phyloP scores from a whole-genome alignment of 208 protist genomes.

The Crithidia fasciculata region DNA sequence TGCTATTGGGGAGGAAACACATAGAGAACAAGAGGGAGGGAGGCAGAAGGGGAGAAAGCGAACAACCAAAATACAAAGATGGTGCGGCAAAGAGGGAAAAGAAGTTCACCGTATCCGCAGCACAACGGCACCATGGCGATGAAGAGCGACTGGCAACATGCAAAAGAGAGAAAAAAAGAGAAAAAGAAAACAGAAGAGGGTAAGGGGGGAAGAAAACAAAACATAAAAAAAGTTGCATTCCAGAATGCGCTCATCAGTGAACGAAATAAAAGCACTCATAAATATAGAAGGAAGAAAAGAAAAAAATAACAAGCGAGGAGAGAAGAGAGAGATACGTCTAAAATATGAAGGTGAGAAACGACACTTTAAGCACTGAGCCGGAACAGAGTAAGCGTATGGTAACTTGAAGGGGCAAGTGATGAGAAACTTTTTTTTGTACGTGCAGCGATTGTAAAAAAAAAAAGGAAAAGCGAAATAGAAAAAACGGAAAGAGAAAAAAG shows the following conservation, averaged over 20 bases:
- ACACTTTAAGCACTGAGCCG: background rate
- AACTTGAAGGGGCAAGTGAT: background rate
- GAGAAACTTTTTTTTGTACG: background rate
- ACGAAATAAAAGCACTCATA: too few relatives aligned
- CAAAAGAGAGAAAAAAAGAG: background rate
- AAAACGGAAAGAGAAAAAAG: constrained; percentile 5
- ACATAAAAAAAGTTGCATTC: background rate
- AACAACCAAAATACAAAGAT: too few relatives aligned
- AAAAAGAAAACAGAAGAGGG: background rate
- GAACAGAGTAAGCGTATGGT: background rate
- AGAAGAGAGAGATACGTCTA: background rate
- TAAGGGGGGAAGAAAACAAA: too few relatives aligned
- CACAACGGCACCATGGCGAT: too few relatives aligned
- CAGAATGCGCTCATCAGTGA: too few relatives aligned
- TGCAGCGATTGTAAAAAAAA: background rate
- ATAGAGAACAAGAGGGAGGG: too few relatives aligned
- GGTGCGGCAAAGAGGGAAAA: too few relatives aligned
- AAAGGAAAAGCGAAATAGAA: constrained; percentile 8
- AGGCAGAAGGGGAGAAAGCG: too few relatives aligned
- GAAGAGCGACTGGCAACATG: too few relatives aligned
- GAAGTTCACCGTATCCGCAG: too few relatives aligned
- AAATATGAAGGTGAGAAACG: background rate
- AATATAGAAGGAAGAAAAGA: background rate
- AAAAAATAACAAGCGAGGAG: background rate
- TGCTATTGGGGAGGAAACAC: too few relatives aligned